A percentile compares a stretch with the other conserved stretches of the same genome.
Evolutionary conservation across 2,329 filamentous ascomycete genomes (phyloP).

Genomic region (Monosporascus cannonballus): DNA sequence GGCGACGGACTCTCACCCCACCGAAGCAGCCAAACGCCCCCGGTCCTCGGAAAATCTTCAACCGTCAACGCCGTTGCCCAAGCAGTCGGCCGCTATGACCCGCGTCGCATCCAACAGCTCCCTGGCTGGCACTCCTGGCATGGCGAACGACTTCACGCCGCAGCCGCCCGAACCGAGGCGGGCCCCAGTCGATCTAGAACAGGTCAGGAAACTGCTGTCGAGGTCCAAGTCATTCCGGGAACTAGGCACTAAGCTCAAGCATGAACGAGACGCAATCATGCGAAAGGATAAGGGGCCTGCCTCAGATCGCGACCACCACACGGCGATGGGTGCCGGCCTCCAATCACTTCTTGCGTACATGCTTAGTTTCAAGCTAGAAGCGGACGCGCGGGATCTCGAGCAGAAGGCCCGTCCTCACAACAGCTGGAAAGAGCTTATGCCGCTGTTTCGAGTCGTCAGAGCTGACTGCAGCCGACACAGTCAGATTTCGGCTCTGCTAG

Average conservation of each 20-base stretch:
- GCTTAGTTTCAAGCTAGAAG: constrained; percentile 44
- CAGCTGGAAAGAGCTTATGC: constrained; percentile 18
- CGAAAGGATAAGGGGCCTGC: constrained; percentile 14
- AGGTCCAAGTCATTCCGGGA: constrained; percentile 31
- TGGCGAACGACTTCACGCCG: constrained; percentile 35
- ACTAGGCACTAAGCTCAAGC: constrained; percentile 47
- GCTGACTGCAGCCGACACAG: constrained; percentile 17
- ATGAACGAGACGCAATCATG: constrained; percentile 44
- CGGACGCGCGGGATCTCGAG: constrained; percentile 37
- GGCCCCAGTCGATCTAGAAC: constrained; percentile 24
- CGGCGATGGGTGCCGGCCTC: constrained; percentile 22
- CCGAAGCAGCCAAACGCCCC: constrained; percentile 35
- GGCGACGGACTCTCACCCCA: constrained; percentile 24
- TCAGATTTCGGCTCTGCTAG: constrained; percentile 18
- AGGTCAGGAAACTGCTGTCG: constrained; percentile 26
- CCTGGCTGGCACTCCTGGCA: constrained; percentile 44
- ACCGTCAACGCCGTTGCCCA: constrained; percentile 46
- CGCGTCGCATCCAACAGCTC: constrained; percentile 49
- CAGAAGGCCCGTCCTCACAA: constrained; percentile 35
- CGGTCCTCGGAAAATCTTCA: constrained; percentile 35
- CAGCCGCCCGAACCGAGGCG: constrained; percentile 27
- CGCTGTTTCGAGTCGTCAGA: constrained; percentile 18
- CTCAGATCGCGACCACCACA: constrained; percentile 19
- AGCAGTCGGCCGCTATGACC: constrained; percentile 43
- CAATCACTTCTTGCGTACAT: constrained; percentile 37